phyloP scores from a whole-genome alignment of 495 filamentous ascomycete genomes.

The Stereocaulon alpinum region DNA sequence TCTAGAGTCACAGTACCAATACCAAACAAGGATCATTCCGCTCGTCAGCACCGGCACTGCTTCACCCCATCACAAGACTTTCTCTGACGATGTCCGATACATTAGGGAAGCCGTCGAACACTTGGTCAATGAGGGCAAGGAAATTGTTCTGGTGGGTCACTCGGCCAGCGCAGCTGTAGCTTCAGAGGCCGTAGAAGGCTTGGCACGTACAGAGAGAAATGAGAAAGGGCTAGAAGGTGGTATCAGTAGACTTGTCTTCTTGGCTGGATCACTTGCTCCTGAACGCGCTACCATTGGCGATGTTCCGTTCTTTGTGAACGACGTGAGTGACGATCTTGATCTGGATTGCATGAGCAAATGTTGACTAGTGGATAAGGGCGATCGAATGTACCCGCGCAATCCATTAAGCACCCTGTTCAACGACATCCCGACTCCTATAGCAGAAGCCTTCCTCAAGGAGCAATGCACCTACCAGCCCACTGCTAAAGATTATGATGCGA shows the following conservation, averaged over 20 bases:
- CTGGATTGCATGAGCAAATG: too few relatives aligned
- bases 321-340: too few relatives aligned
- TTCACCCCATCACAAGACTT: too few relatives aligned
- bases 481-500: slow-evolving; percentile 16
- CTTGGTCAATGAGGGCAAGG: slow-evolving; percentile 1
- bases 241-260: slow-evolving; percentile 30
- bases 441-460: slow-evolving; percentile 3
- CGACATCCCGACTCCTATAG: slow-evolving; percentile 16
- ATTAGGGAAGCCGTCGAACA: slow-evolving; percentile 6
- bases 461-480: slow-evolving; percentile 11
- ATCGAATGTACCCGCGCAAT: not conserved
- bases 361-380: not conserved
- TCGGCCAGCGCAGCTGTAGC: slow-evolving; percentile 33
- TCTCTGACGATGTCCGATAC: not conserved
- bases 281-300: not conserved
- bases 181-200: slow-evolving; percentile 29
- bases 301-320: not conserved
- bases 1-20: slow-evolving; percentile 12
- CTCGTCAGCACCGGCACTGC: slow-evolving; percentile 18
- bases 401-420: slow-evolving; percentile 12
- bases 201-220: slow-evolving; percentile 23
- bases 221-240: slow-evolving; percentile 31
- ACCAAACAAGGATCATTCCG: slow-evolving; percentile 12
- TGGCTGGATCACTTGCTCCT: not conserved
- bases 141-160: slow-evolving; percentile 30